Percentiles rank a stretch among this genome's conserved stretches.
These are phyloP conservation scores for Ceraceosorus guamensis DNA, from an alignment of 1,284 basidiomycete genomes.

Conservation along the genomic window DNA sequence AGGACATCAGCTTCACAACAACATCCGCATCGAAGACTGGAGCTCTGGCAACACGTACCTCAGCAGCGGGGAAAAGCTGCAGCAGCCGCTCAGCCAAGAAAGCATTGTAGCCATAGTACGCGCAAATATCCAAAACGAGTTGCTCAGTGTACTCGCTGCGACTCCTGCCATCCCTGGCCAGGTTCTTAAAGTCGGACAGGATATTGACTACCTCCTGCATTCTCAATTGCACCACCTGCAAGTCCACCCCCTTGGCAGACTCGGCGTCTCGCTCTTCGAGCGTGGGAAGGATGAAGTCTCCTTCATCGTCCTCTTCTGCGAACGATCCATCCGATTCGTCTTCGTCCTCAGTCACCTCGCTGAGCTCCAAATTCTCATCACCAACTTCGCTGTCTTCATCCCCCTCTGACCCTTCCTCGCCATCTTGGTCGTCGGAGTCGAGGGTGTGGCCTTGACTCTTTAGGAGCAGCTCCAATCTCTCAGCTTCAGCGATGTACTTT, in stretches of 20 bases:
- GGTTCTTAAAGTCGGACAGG: conserved; percentile 50
- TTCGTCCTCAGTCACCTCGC: conserved; percentile 32
- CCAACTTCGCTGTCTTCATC: conserved; percentile 10
- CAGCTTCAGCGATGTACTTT: conserved; percentile 44
- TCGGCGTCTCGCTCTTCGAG: conserved; percentile 73
- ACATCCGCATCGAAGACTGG: no score
- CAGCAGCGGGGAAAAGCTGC: conserved; percentile 82
- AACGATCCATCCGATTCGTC: conserved; percentile 19
- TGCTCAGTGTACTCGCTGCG: conserved; percentile 77
- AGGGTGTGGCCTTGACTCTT: conserved; percentile 42
- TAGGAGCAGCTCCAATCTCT: conserved; percentile 43
- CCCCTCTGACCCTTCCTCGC: conserved; percentile 10
- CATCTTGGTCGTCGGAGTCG: conserved; percentile 26
- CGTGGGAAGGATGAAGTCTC: conserved; percentile 65
- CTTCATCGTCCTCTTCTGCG: conserved; percentile 17
- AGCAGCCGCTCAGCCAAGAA: conserved; percentile 92
- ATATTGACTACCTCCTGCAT: conserved; percentile 82
- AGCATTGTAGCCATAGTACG: conserved; percentile 94
- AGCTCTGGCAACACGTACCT: conserved; percentile 54
- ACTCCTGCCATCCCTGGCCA: conserved; percentile 59
- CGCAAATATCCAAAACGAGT: conserved; percentile 60
- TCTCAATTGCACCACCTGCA: conserved; percentile 75
- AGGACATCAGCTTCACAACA: no score
- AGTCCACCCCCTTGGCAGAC: conserved; percentile 52
- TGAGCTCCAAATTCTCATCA: conserved; percentile 59